phyloP scores from a whole-genome alignment of 805 yeast species.

The Starmerella etchellsii region DNA sequence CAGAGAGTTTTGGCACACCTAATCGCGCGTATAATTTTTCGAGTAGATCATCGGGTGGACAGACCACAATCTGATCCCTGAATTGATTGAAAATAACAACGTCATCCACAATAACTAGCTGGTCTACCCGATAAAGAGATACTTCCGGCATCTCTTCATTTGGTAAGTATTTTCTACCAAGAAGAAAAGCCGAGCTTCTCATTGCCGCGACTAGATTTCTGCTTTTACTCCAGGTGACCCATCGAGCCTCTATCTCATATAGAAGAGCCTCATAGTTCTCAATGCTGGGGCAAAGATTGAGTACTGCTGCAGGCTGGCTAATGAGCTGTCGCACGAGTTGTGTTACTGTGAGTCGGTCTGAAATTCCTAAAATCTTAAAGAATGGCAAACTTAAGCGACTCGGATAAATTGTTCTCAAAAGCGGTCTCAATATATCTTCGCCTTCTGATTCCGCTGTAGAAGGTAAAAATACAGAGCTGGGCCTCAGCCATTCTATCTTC shows the following conservation, averaged over 20 bases:
- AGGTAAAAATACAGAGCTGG: constrained; percentile 21
- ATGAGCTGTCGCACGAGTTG: constrained; percentile 23
- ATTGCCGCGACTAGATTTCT: constrained; percentile 19
- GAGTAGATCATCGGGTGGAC: constrained; percentile 26
- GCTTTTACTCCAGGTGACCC: constrained; percentile 9
- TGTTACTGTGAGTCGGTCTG: constrained; percentile 24
- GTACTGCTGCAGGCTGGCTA: constrained; percentile 1
- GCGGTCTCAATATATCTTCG: constrained; percentile 8
- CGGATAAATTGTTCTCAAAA: constrained; percentile 11
- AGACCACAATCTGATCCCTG: constrained; percentile 23
- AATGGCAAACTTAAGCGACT: constrained; percentile 23
- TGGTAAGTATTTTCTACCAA: constrained; percentile 18
- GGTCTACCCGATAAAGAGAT: constrained; percentile 22
- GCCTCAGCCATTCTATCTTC: constrained; percentile 15
- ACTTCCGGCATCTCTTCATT: constrained; percentile 3
- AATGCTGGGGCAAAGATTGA: constrained; percentile 19
- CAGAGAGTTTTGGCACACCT: constrained; percentile 25
- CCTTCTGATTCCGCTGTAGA: background rate
- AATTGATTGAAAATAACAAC: constrained; percentile 28
- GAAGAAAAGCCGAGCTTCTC: constrained; percentile 23
- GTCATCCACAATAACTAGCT: constrained; percentile 29
- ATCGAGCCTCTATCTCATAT: constrained; percentile 7
- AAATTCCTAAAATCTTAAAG: constrained; percentile 25
- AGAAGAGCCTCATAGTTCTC: constrained; percentile 22
- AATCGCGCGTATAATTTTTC: constrained; percentile 25